Base-by-base conservation (phyloP, 2,329 filamentous ascomycete species). In the Penicillium frequentans region DNA sequence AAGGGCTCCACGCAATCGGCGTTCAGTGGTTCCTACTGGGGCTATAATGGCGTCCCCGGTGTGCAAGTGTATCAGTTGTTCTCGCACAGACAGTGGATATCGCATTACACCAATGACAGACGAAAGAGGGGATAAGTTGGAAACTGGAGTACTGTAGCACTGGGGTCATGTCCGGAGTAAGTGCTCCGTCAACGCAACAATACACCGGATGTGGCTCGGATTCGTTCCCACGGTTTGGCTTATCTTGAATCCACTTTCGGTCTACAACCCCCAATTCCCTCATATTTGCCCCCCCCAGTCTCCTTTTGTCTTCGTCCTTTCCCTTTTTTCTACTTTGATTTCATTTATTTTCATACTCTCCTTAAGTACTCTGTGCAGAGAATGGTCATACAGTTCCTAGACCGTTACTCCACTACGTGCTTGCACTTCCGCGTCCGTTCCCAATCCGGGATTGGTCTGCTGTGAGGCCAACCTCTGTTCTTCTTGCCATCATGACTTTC, bases 391-490 rank as follows among this genome's bases (percentile, higher is more conserved):
- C 52, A 49, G 57, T 67, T 56, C 43, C 27, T 57, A 16, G 43
- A 54, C 45, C 57, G 52, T 52, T 26, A 57, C 46, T 58, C 59
- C 64, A 61, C 53, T 64, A 58, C 64, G 70, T 73, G 70, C 70
- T 70, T 68, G 69, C 70, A 71, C 70, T 66, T 58, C 59, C 60
- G 63, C 68, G 64, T 70, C 66, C 64, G 62, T 62, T 68, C 69
- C 67, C 66, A 65, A 45, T 49, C 55, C 56, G 70, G 69, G 68
- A 68, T 58, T 62, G 62, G 66, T 66, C 63, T 67, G 62, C 66
- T n/a, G 35, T 39, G 35, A 39, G 35, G 35, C 35, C n/a, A 26
- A n/a, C 10, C 5, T 27, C 23, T 4, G 49, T 42, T 44, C 24
- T 39, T 29, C 39, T 23, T 21, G 46, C 52, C 47, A 33, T 44